These are phyloP conservation scores for Daucus carota DNA, from an alignment of 129 eudicot species.

Conservation along the genomic window DNA sequence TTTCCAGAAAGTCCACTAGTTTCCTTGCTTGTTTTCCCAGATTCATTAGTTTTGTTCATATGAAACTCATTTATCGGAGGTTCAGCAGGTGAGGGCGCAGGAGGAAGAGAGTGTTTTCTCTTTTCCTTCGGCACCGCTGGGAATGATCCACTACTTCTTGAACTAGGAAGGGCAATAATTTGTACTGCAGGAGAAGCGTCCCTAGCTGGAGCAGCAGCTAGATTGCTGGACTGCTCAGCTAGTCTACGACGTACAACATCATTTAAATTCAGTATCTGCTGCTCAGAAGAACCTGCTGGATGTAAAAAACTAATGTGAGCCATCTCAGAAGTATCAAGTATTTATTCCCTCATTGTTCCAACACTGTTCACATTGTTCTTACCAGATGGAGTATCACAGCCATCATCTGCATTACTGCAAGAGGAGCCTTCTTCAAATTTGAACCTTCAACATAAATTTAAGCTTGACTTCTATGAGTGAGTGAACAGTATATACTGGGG, in stretches of 20 bases:
- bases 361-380: constrained; percentile 13
- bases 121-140: constrained; percentile 54
- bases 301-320: constrained; percentile 12
- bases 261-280: constrained; percentile 19
- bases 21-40: neutral
- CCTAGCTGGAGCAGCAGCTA: constrained; percentile 48
- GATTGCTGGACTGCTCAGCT: constrained; percentile 52
- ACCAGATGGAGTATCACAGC: constrained; percentile 27
- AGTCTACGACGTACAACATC: constrained; percentile 47
- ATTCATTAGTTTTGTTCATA: neutral
- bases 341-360: neutral
- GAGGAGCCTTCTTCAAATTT: constrained; percentile 31
- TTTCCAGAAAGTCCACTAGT: constrained; percentile 14
- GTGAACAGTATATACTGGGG: neutral
- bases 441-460: constrained; percentile 33
- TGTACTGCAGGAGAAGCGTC: constrained; percentile 16
- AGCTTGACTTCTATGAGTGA: constrained; percentile 1
- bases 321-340: neutral
- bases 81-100: constrained; percentile 21
- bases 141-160: constrained; percentile 83
- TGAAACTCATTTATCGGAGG: constrained; percentile 13
- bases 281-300: constrained; percentile 35
- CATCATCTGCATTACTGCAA: constrained; percentile 13
- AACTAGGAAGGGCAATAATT: constrained; percentile 46
- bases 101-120: constrained; percentile 14